Evolutionary conservation across 2,329 filamentous ascomycete genomes (phyloP), one percentile per base, ranked within the genome.

Genomic region (Apiospora sp.): DNA sequence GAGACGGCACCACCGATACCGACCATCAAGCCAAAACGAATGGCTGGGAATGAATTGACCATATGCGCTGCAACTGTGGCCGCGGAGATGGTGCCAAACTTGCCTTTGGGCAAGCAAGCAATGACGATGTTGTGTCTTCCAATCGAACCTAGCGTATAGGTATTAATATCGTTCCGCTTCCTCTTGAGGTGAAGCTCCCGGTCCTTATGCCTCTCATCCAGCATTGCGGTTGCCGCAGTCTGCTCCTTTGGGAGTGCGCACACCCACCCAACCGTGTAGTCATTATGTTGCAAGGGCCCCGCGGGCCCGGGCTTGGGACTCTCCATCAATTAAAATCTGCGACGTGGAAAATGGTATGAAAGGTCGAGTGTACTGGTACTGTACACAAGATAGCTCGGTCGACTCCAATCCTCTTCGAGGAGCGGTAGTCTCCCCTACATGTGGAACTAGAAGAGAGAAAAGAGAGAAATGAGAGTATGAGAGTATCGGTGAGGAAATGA

Each of bases 1-100:
- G 78, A 76, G 4, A 74, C 74, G 7, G 22, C 67, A 27, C 67
- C 67, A 10, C 67, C 67, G 16, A 68, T 68, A 10, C 67, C 67
- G 4, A 68, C 67, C 37, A 68, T 41, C 67, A 68, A 24, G 1
- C 34, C 19, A 10, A 44, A 43, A 1, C 71, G 34, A 2, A 72
- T 49, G 6, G 13, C 7, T 1, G 48, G 67, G 13, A 70, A 72
- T 0, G 71, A 14, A 2, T 0, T 5, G 0, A 58, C 4, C 71
- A 72, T 72, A 7, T 69, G 5, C 3, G 22, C 24, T 1, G 71
- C 71, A 1, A 67, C 67, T 0, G 6, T 69, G 10, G 71, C 67
- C 0, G 71, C 71, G 4, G 34, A 16, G 4, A n/a, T 12, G 2
- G 67, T 67, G 0, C 71, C 71, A 19, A n/a, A 34, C 1, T 0